phyloP scores from a whole-genome alignment of 345 rosid genomes.

The Populus ilicifolia region DNA sequence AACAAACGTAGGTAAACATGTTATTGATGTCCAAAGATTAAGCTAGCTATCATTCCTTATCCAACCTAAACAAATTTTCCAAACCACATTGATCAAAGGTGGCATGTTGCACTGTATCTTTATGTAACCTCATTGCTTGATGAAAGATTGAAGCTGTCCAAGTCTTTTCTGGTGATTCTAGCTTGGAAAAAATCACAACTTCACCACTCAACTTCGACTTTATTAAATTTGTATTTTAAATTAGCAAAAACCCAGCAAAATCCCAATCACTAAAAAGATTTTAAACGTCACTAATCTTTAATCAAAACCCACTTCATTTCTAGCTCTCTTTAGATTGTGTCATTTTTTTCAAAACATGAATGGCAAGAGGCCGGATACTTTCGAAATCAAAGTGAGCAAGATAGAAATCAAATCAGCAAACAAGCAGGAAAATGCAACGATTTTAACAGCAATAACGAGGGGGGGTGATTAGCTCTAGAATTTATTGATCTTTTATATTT shows the following conservation, averaged over 20 bases:
- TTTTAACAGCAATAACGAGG: background rate
- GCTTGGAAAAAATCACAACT: background rate
- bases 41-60: background rate
- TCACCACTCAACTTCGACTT: background rate
- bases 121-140: background rate
- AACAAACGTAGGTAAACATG: background rate
- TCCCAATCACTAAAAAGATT: background rate
- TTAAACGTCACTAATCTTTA: background rate
- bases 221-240: background rate
- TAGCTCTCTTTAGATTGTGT: background rate
- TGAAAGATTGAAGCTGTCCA: background rate
- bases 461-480: background rate
- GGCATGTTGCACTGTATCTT: background rate
- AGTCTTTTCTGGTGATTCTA: background rate
- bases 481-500: background rate
- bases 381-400: background rate
- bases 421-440: background rate
- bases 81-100: background rate
- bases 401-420: background rate
- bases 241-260: background rate
- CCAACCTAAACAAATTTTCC: background rate
- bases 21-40: background rate
- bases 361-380: background rate
- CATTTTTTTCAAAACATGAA: background rate
- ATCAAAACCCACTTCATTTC: background rate